Percentiles rank a stretch among this genome's conserved stretches.
Conservation (phyloP, 148 eudicot species). For the Limonium bicolor region DNA sequence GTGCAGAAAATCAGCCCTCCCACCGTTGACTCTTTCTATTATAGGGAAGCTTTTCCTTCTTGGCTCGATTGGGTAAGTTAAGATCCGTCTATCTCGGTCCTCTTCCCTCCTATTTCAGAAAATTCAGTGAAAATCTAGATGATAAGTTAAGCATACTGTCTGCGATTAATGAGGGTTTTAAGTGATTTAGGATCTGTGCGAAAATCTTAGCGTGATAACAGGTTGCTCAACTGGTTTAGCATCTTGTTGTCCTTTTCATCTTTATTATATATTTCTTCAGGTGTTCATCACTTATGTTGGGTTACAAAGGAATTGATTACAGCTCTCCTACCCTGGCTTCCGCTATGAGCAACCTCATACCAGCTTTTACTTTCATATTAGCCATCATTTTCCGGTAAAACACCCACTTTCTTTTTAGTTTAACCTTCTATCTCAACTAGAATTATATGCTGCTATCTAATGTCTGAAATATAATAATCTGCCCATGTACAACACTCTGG, state of each 20-base stretch:
- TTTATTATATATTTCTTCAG: conserved; percentile 4
- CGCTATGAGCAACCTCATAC: conserved; percentile 33
- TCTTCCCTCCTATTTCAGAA: background rate
- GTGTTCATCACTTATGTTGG: conserved; percentile 15
- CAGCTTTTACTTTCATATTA: conserved; percentile 36
- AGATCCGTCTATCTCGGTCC: background rate
- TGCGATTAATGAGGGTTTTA: background rate
- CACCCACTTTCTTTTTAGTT: background rate
- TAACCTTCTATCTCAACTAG: background rate
- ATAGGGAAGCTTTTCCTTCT: conserved; percentile 18
- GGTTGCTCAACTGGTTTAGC: background rate
- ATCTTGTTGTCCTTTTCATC: background rate
- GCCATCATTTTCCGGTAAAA: conserved; percentile 30
- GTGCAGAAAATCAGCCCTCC: conserved; percentile 14
- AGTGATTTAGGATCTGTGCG: no score
- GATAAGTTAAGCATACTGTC: background rate
- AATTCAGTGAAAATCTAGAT: background rate
- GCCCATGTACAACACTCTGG: no score
- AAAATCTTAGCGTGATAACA: background rate
- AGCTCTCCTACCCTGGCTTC: conserved; percentile 34
- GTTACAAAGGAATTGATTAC: conserved; percentile 26
- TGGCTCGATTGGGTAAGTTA: conserved; percentile 19
- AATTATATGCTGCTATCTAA: background rate
- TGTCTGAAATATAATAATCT: background rate
- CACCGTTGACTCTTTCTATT: conserved; percentile 17